A percentile compares a stretch with the other conserved stretches of the same genome.
Conservation (phyloP, 176 grass and related monocot species). For the Carex parvula region DNA sequence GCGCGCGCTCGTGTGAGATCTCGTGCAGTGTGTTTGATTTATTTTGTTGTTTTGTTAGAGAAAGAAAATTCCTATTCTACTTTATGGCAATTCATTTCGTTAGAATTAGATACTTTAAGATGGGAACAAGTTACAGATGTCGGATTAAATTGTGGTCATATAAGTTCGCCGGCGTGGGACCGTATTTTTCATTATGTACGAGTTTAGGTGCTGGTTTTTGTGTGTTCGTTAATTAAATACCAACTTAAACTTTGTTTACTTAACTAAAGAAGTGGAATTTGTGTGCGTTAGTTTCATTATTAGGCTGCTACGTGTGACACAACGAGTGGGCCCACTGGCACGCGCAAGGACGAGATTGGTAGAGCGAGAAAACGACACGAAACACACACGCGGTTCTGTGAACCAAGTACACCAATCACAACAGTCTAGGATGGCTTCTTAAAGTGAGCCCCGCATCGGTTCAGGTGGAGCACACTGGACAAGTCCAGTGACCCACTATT, state of each 20-base stretch:
- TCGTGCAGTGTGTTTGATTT: constrained; percentile 15
- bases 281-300: too few species aligned
- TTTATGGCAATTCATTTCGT: not conserved
- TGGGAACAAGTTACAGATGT: not conserved
- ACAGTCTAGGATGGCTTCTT: not conserved
- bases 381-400: constrained; percentile 6
- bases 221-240: not conserved
- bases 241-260: too few species aligned
- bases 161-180: not conserved
- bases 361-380: not conserved
- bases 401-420: constrained; percentile 16
- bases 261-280: too few species aligned
- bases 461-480: not conserved
- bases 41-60: not conserved
- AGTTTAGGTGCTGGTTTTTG: not conserved
- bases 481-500: not conserved
- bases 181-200: not conserved
- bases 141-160: not conserved
- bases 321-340: not conserved
- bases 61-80: not conserved
- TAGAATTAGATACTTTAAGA: not conserved
- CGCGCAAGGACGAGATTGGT: not conserved
- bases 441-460: not conserved
- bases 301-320: not conserved
- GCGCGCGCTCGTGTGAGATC: constrained; percentile 11